Evolutionary conservation across 1,284 basidiomycete species (phyloP), one percentile per base, ranked within the genome.

Genomic region (Waitea zeae): DNA sequence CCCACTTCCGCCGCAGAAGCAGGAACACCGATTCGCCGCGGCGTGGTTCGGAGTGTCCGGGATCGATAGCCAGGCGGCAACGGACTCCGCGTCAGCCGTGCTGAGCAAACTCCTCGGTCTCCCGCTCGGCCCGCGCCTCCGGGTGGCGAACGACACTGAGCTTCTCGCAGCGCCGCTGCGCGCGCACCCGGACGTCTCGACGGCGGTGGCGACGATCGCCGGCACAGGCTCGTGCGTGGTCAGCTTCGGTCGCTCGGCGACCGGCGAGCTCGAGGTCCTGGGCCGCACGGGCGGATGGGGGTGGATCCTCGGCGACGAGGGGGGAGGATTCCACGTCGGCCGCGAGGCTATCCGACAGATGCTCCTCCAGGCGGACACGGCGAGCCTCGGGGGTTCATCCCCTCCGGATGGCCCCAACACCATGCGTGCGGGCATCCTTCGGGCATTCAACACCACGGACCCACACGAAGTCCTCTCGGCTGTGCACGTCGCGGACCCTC

Each of bases 221-320:
- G 81, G 81, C 5, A 84, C 81, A 0, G 81, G 81, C 3, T 68
- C 72, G 11, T 77, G 69, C 42, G 62, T 70, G 20, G 71, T 74
- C 19, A 67, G 69, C 37, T 83, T 81, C 51, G 54, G 56, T 30
- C 57, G 65, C 31, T 50, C 43, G 0, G 45, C 42, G 3, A 46
- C 28, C 0, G 53, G 56, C 1, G 46, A 47, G 14, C 56, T 77
- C 12, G 48, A 64, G 36, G 70, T 79, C 46, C 60, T 81, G 22
- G 77, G 70, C 2, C 64, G 81, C 12, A 62, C 69, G 20, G 81
- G 81, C 2, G 81, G 81, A 1, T 84, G 77, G 77, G 81, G 81
- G 1, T 83, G 79, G 78, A 72, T 84, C 19, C 58, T 84, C 4
- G 80, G 81, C 5, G 80, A 86, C 47, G 80, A 83, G 49, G 81